Base-by-base conservation (phyloP, 352 stramenopile genomes). In the Phytophthora tentaculata region DNA sequence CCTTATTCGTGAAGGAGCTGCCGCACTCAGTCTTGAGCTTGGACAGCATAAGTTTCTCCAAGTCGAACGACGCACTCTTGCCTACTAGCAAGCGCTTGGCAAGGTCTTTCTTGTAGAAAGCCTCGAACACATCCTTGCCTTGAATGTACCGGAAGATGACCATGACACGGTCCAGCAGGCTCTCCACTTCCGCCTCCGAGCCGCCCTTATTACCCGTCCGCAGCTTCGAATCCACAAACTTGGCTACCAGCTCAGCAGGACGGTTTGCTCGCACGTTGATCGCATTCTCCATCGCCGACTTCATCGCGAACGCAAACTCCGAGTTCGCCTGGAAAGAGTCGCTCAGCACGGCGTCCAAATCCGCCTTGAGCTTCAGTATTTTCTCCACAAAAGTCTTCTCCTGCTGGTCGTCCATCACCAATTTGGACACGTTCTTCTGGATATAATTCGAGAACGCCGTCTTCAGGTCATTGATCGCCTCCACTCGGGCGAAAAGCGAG, bases 21-120 rank as follows among this genome's bases (percentile, higher is more conserved):
- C 98, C 98, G 65, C 98, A 99, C 71, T 99, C 98, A 5, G 95
- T 95, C 84, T 99, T 99, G 20, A 99, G 79, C 71, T 99, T 98
- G 5, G 90, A 92, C 32, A 99, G 86, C 89, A 99, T 98, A 19
- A 93, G 86, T 28, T 96, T 96, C 80, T 99, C 98, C 37, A 98
- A 69, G 65, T 99, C 97, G 67, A 97, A 97, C 4, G 78, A 98
- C 58, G 81, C 92, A 28, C 85, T 95, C 54, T 89, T 88, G 17
- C 86, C 88, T 13, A 98, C 92, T 2, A 99, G 77, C 48, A 99
- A 77, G 4, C 98, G 91, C 75, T 99, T 99, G 0, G 97, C 92
- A 39, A 99, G 76, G 69, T 99, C 96, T 53, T 97, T 96, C 71
- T 99, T 99, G 81, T 99, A 99, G 68, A 99, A 99, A 14, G 95